Base-by-base conservation (phyloP, 2,329 filamentous ascomycete species). In the Ustulina deusta region DNA sequence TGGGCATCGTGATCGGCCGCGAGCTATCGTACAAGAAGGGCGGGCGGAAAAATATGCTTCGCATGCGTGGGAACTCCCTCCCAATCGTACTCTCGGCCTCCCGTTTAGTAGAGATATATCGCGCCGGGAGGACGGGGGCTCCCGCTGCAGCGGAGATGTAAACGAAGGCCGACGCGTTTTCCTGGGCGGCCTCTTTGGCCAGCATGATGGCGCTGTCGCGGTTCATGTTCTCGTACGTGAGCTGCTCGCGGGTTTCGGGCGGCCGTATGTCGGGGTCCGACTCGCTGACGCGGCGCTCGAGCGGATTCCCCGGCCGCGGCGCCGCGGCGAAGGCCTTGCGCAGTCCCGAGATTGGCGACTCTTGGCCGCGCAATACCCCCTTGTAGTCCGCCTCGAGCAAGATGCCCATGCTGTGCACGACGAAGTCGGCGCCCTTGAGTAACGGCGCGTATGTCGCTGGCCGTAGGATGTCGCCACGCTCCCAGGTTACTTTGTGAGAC, bases 161-260 rank as follows among this genome's bases (percentile, higher is more conserved):
- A 67, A 91, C 89, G 78, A 97, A 97, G 0, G 90, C 88, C 20
- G 85, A 81, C 15, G 91, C 90, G 40, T 88, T 85, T 67, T 89
- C 87, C 38, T 82, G 82, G 29, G 86, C 85, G 1, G 94, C 90
- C 78, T 95, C 92, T 75, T 91, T 89, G 15, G 95, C 96, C 15
- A 97, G 86, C 62, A 91, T 87, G 69, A 98, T 89, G 55, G 95
- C 95, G 82, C 84, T 89, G 81, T 98, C 95, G 65, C 96, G 88
- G 82, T 99, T 99, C 93, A 99, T 97, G 68, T 94, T 86, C 83
- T 98, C 96, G 83, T 99, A 99, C 20, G 95, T 97, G 75, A 97
- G 85, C 81, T 96, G 92, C 29, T 90, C 90, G 73, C 90, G 89
- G 52, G 83, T 86, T 78, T 92, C 90, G 60, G 89, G 84, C 0